Percentiles rank a stretch among this genome's conserved stretches.
phyloP scores from a whole-genome alignment of 257 asterid genomes.

The Solanum arcanum region DNA sequence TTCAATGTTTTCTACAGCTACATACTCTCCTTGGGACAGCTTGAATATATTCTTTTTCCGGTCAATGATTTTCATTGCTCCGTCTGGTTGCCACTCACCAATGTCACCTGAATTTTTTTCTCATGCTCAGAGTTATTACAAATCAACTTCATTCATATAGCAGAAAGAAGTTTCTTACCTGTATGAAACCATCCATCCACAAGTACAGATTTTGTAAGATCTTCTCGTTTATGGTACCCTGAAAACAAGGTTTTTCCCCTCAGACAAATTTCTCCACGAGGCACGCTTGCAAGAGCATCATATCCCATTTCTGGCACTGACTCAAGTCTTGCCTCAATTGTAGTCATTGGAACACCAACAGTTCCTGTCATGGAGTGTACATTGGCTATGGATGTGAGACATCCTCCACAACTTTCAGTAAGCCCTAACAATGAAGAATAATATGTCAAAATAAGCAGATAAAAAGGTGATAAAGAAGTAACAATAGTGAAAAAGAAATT shows the following conservation, averaged over 20 bases:
- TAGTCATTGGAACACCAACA: constrained; percentile 83
- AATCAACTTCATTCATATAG: neutral
- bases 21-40: constrained; percentile 95
- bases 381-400: constrained; percentile 69
- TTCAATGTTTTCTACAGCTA: constrained; percentile 79
- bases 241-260: constrained; percentile 75
- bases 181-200: constrained; percentile 97
- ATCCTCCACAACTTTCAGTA: constrained; percentile 76
- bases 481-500: neutral
- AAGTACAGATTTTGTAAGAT: constrained; percentile 51
- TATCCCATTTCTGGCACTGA: constrained; percentile 96
- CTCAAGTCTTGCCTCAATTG: constrained; percentile 82
- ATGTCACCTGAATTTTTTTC: constrained; percentile 52
- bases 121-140: neutral
- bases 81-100: constrained; percentile 83
- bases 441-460: neutral
- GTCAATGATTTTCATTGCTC: constrained; percentile 82
- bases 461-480: neutral
- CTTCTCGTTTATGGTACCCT: constrained; percentile 81
- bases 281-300: constrained; percentile 56
- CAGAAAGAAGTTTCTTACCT: constrained; percentile 26
- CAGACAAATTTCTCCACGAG: constrained; percentile 86
- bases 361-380: constrained; percentile 73
- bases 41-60: constrained; percentile 91
- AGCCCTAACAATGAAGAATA: constrained; percentile 36